Evolutionary conservation across 2,329 filamentous ascomycete genomes (phyloP).

Genomic region (Hymenoscyphus infarciens): DNA sequence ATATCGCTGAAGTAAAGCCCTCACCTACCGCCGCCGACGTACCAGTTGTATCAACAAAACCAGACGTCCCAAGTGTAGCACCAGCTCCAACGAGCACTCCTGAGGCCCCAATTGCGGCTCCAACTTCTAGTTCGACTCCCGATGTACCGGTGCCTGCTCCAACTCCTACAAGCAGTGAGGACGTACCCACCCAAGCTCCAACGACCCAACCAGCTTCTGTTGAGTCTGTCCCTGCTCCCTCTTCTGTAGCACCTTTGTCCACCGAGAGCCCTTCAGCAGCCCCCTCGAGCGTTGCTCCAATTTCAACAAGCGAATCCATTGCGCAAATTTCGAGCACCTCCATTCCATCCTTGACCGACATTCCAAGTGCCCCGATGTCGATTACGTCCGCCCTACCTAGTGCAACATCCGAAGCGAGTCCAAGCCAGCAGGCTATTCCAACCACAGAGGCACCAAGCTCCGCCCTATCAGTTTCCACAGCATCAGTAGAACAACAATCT

Average conservation of each 20-base stretch:
- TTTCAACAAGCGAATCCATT: neutral
- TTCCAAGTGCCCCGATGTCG: neutral
- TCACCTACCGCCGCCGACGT: neutral
- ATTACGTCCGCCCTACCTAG: neutral
- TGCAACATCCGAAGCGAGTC: neutral
- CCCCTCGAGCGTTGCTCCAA: neutral
- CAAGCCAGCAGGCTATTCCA: neutral
- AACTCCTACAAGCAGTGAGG: too few relatives aligned
- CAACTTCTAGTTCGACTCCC: neutral
- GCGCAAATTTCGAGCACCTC: neutral
- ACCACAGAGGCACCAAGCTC: too few relatives aligned
- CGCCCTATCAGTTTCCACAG: too few relatives aligned
- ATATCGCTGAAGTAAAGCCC: neutral
- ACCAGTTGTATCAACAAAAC: too few relatives aligned
- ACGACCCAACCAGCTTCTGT: neutral
- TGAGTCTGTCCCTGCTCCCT: neutral
- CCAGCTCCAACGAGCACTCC: neutral
- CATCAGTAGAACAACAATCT: too few relatives aligned
- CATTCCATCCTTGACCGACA: neutral
- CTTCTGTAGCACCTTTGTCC: neutral
- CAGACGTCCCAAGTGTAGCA: neutral
- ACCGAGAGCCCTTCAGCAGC: neutral
- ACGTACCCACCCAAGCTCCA: too few relatives aligned
- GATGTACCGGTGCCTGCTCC: too few relatives aligned
- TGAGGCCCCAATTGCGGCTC: neutral